Evolutionary conservation across 2,329 filamentous ascomycete species (phyloP).

Genomic region (Arthrobotrys entomopaga): DNA sequence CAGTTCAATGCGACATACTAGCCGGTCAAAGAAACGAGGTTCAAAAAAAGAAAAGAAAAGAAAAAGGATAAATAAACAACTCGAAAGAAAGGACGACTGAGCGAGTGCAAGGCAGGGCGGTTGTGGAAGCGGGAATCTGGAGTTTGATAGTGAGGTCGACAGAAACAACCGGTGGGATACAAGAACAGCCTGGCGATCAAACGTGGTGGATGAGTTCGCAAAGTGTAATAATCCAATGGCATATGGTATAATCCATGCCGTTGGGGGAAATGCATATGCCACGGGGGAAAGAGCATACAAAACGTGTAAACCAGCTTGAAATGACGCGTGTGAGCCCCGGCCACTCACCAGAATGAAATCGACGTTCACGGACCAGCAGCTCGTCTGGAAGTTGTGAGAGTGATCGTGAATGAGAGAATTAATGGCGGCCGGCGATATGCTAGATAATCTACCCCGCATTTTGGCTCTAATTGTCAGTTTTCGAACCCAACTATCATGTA

Average conservation of each 20-base stretch:
- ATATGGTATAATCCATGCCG: slow-evolving; percentile 10
- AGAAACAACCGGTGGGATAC: not conserved
- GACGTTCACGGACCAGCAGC: slow-evolving; percentile 54
- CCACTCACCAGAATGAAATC: slow-evolving; percentile 52
- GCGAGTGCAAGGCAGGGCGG: slow-evolving; percentile 16
- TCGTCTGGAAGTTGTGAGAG: slow-evolving; percentile 33
- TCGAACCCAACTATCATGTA: slow-evolving; percentile 12
- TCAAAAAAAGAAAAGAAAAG: slow-evolving; percentile 17
- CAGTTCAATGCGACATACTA: slow-evolving; percentile 2
- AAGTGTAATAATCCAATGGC: slow-evolving; percentile 2
- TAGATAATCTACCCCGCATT: slow-evolving; percentile 53
- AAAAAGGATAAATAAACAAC: slow-evolving; percentile 1
- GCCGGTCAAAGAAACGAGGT: slow-evolving; percentile 10
- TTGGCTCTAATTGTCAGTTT: slow-evolving; percentile 55
- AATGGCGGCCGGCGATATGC: slow-evolving; percentile 29
- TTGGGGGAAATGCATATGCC: slow-evolving; percentile 9
- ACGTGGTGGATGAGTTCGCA: slow-evolving; percentile 15
- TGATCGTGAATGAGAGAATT: slow-evolving; percentile 54
- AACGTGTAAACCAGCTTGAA: slow-evolving; percentile 31
- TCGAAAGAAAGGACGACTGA: not conserved
- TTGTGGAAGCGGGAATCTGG: slow-evolving; percentile 3
- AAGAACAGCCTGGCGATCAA: slow-evolving; percentile 25
- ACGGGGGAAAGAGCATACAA: slow-evolving; percentile 12
- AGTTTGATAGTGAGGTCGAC: not conserved
- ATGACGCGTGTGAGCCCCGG: slow-evolving; percentile 37